Base-by-base conservation (phyloP, 768 basidiomycete genomes). In the Pholiota microspora region DNA sequence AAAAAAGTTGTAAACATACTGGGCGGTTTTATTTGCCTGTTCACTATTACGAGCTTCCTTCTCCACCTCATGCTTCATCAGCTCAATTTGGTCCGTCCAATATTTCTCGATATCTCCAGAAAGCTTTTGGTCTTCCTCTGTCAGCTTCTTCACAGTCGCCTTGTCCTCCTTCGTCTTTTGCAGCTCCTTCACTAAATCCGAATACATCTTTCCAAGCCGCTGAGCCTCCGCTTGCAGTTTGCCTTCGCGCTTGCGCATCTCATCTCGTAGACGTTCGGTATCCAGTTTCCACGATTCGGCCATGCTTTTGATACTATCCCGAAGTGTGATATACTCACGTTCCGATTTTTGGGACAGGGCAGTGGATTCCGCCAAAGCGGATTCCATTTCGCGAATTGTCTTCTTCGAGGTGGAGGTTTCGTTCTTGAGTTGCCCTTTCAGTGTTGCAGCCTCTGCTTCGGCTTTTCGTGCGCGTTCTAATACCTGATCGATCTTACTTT, bases 391-490 rank as follows among this genome's bases (percentile, higher is more conserved):
- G 18, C 88, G 84, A 9, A 92, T 66, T 0, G 83, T 73, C 66
- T 88, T 88, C 69, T 93, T 94, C 7, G 86, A 82, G 10, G 80
- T 78, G 2, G 83, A 69, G 1, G 86, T 85, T 64, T 92, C 89
- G 13, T 77, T 71, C 69, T 92, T 92, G 60, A 93, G 80, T 59
- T 88, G 85, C 2, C 78, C 62, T 69, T 88, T 92, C 7, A 94
- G 74, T 16, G 79, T 61, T 3, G 81, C 67, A 2, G 88, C 84
- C 63, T 92, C 88, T 0, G 84, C 77, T 67, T 95, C 93, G 3
- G 93, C 93, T 64, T 90, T 89, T 36, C 92, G 82, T 15, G 92
- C 92, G 4, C 93, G 84, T 59, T 90, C 89, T 28, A 94, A 78
- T 12, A 91, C 84, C 86, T 88, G 48, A 7, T 3, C 9, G 25